These are phyloP conservation scores for Peronospora destructor DNA, from an alignment of 352 stramenopile species.

Conservation along the genomic window DNA sequence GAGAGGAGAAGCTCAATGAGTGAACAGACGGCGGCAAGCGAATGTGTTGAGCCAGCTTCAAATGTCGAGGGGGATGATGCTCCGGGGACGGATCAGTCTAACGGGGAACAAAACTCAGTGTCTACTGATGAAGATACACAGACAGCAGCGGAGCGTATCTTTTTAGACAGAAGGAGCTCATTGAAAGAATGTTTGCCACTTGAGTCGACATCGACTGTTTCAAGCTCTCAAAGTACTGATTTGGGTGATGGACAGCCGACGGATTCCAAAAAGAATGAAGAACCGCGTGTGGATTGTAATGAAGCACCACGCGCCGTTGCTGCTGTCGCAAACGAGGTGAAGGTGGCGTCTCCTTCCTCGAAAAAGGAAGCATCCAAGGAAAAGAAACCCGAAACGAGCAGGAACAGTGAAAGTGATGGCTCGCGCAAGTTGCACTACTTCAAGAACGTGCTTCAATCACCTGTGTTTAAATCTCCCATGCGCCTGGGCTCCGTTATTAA, in stretches of 20 bases:
- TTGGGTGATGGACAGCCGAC: conserved; percentile 1
- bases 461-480: conserved; percentile 77
- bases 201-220: conserved; percentile 6
- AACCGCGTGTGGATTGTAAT: conserved; percentile 8
- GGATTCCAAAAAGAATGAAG: conserved; percentile 9
- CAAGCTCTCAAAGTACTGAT: conserved; percentile 1
- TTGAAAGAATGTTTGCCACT: conserved; percentile 6
- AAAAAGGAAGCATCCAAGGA: conserved; percentile 15
- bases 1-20: conserved; percentile 30
- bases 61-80: conserved; percentile 9
- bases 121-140: conserved; percentile 12
- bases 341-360: conserved; percentile 9
- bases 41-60: conserved; percentile 12
- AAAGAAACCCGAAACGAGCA: conserved; percentile 18
- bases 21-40: conserved; percentile 14
- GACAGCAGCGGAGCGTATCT: conserved; percentile 6
- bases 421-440: conserved; percentile 77
- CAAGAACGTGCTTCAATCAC: conserved; percentile 79
- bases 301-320: conserved; percentile 4
- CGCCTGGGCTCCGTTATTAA: conserved; percentile 73
- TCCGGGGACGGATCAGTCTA: not conserved
- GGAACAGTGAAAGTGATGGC: conserved; percentile 28
- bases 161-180: conserved; percentile 5
- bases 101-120: conserved; percentile 9
- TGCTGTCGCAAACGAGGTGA: conserved; percentile 10